phyloP scores from a whole-genome alignment of 2,329 filamentous ascomycete genomes.

The Sporothrix mexicana region DNA sequence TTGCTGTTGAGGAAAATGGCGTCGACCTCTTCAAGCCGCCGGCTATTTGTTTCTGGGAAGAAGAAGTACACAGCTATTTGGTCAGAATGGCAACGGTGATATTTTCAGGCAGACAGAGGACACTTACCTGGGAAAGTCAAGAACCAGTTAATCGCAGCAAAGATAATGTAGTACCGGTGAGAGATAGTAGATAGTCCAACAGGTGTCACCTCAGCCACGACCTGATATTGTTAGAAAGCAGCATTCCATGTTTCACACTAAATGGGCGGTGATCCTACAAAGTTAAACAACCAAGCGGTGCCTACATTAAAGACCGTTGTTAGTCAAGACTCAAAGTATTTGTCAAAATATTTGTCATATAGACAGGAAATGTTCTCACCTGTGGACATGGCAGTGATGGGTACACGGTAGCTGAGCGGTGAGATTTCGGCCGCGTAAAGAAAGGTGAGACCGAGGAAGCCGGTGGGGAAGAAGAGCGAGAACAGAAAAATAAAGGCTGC shows the following conservation, averaged over 20 bases:
- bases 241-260: neutral
- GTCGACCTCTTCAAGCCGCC: conserved; percentile 17
- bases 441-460: conserved; percentile 11
- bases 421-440: conserved; percentile 19
- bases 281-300: conserved; percentile 24
- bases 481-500: conserved; percentile 16
- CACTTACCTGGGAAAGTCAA: conserved; percentile 15
- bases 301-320: neutral
- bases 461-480: conserved; percentile 18
- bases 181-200: conserved; percentile 24
- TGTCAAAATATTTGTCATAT: neutral
- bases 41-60: conserved; percentile 21
- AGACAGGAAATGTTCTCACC: neutral
- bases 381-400: conserved; percentile 17
- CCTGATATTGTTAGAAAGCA: conserved; percentile 1
- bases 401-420: neutral
- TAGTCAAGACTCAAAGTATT: neutral
- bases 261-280: neutral
- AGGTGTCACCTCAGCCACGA: conserved; percentile 21
- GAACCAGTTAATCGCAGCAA: conserved; percentile 25
- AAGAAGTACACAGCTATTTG: conserved; percentile 21
- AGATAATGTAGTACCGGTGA: conserved; percentile 21
- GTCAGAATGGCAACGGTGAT: neutral
- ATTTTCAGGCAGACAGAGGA: neutral
- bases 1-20: conserved; percentile 25